Evolutionary conservation across 208 protist species (phyloP), one percentile per base, ranked within the genome.

Genomic region (Leishmania mexicana): DNA sequence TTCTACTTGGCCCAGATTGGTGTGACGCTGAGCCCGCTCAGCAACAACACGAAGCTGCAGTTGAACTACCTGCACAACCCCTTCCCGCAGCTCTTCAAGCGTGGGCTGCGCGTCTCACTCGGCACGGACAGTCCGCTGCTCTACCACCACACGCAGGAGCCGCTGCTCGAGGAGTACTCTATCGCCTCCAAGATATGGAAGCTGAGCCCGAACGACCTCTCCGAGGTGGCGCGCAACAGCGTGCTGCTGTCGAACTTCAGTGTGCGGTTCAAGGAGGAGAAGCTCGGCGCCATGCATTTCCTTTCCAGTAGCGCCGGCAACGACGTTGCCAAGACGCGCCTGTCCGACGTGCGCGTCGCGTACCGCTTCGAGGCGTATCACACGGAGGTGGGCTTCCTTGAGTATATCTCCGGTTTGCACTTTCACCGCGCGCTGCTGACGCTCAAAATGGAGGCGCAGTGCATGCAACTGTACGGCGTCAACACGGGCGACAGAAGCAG

Each of bases 1-100:
- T 99, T 98, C 85, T 99, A 99, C 88, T 90, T 99, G 17, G 90
- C 91, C n/a, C 99, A 99, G 83, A 96, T 99, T 65, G 98, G 98
- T 24, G 91, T 99, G 28, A 97, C 98, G 8, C 85, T 99, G 82
- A 99, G 97, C 78, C 99, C 99, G 60, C 89, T 99, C 31, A 99
- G 96, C 91, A 99, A 99, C 90, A 99, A 99, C 93, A 94, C 96
- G n/a, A 96, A 99, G 54, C 99, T 99, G 65, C 86, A 99, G n/a
- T 21, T 85, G 40, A 88, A 94, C 40, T 99, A 99, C 85, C 83
- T 99, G 35, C 89, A 97, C 78, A 99, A 99, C 85, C 99, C 99
- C 19, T 99, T 99, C 83, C 95, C 96, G 24, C 62, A 80, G 62
- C 98, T 99, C 84, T 99, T 99, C 87, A 83, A 90, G 2, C 89